phyloP scores from a whole-genome alignment of 31 red algal species.

The Bonnemaisonia californica region DNA sequence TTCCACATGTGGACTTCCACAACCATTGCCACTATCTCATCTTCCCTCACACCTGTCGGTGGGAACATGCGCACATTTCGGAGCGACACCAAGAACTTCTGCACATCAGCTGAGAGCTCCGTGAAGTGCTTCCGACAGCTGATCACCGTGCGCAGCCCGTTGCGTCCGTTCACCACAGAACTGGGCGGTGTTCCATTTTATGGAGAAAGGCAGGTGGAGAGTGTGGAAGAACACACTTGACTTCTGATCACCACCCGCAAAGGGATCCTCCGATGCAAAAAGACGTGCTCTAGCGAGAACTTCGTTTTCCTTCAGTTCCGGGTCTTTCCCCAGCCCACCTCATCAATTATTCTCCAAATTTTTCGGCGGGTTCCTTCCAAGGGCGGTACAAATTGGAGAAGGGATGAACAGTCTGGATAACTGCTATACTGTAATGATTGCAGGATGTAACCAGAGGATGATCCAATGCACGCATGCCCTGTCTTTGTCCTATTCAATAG shows the following conservation, averaged over 20 bases:
- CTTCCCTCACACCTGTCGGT: no score
- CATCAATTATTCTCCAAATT: background rate
- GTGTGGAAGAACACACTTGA: background rate
- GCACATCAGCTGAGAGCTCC: no score
- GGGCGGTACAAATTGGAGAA: background rate
- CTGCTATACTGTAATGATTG: slow-evolving; percentile 21
- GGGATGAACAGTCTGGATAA: background rate
- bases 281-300: background rate
- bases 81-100: no score
- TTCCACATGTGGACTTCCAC: no score
- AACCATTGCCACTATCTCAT: no score
- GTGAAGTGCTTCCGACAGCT: no score
- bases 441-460: slow-evolving; percentile 4
- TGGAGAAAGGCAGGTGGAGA: no score
- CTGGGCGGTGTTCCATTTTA: no score
- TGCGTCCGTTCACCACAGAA: no score
- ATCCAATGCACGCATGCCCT: slow-evolving; percentile 7
- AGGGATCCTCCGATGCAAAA: background rate
- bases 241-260: background rate
- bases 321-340: background rate
- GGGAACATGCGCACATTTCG: no score
- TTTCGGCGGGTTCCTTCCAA: background rate
- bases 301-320: no score
- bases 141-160: no score
- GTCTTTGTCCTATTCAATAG: slow-evolving; percentile 14